Base-by-base conservation (phyloP, 2,329 filamentous ascomycete species). In the Berkeleyomyces rouxiae region DNA sequence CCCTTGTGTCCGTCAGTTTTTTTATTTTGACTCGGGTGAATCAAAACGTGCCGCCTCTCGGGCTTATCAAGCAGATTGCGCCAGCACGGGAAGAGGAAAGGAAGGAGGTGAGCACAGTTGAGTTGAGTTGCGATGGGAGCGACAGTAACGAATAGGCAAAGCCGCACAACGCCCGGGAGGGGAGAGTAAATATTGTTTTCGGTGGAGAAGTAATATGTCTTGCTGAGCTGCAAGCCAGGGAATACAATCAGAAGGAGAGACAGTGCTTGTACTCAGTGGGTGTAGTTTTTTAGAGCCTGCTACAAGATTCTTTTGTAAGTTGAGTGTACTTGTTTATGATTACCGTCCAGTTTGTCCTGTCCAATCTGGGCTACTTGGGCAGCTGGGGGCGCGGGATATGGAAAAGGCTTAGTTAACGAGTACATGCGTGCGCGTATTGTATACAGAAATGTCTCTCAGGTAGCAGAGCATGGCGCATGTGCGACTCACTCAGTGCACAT, bases 31-130 rank as follows among this genome's bases (percentile, higher is more conserved):
- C 40, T 44, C 42, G 33, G 39, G 39, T 57, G 49, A 53, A 36
- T 61, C 60, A 61, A 43, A 23, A 10, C 7, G 37, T 57, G 60
- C 51, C 49, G 60, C 51, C 49, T 61, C 60, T 57, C 37, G 43
- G 33, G 49, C 49, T 61, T 61, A 42, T 57, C 47, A 46, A 36
- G 59, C 16, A 44, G 31, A 33, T 31, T 31, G 46, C 37, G 37
- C 7, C 13, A 49, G 5, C 31, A 33, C 43, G 23, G 36, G 6
- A 55, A 61, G 37, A 44, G 7, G 36, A 61, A 31, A 7, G n/a
- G 3, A 9, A 36, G n/a, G 3, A 9, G 16, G 42, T 44, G 43
- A 47, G 23, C 23, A 23, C 23, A 23, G 23, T 23, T 23, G 23
- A 23, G 31, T 36, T 42, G 23, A 33, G 39, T 11, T 23, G 53